Conservation (phyloP, 192 early-diverging fungal genomes). For the Borealophlyctis nickersoniae region DNA sequence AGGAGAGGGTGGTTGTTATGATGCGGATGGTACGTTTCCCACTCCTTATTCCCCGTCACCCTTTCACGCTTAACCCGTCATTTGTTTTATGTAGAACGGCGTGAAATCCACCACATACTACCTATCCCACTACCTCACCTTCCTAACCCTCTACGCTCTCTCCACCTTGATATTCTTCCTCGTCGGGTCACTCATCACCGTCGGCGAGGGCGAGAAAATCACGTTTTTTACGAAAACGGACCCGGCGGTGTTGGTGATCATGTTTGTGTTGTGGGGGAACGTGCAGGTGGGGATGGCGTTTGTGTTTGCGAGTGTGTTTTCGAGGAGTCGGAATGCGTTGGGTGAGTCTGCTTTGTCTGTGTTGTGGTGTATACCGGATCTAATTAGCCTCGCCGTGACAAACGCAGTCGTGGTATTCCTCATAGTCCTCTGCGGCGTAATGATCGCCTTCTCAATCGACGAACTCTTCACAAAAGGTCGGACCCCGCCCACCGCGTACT, state of each 20-base stretch:
- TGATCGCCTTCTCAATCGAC: conserved; percentile 55
- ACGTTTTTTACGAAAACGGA: conserved; percentile 55
- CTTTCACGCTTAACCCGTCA: no score
- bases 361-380: no score
- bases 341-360: conserved; percentile 21
- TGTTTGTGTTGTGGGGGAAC: conserved; percentile 65
- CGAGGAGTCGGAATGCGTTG: conserved; percentile 51
- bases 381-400: no score
- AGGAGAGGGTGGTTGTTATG: conserved; percentile 65
- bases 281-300: conserved; percentile 64
- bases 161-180: conserved; percentile 56
- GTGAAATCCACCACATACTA: conserved; percentile 60
- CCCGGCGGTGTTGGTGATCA: conserved; percentile 43
- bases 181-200: no score
- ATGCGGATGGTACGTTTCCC: conserved; percentile 69
- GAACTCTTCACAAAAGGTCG: conserved; percentile 38
- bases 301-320: conserved; percentile 62
- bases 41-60: no score
- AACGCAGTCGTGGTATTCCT: conserved; percentile 59
- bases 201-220: conserved; percentile 51
- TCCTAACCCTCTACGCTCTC: conserved; percentile 57
- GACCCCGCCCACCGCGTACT: conserved; percentile 45
- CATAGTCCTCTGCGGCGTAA: conserved; percentile 61
- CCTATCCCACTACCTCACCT: conserved; percentile 59
- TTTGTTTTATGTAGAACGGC: conserved; percentile 43